Evolutionary conservation across 345 rosid species (phyloP), one percentile per base, ranked within the genome.

Genomic region (Salix caprea): DNA sequence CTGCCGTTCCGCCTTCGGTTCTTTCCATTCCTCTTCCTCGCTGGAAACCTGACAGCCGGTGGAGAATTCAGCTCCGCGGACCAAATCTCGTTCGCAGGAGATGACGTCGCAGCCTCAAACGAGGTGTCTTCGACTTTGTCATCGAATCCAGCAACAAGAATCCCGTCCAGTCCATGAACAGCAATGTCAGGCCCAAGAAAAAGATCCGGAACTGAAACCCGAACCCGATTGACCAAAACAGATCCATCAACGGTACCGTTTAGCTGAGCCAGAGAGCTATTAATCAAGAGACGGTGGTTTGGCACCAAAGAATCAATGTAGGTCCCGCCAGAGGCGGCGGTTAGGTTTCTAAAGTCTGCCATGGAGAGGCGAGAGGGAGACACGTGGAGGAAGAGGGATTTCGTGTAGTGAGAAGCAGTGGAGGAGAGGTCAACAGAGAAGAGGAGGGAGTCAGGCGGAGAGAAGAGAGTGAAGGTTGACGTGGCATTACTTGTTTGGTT

Each of bases 101-200:
- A 62, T 36, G 13, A 62, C 19, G 36, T 32, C 7, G 13, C 76
- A 4, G 69, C 56, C n/a, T 34, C 76, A 36, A 26, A 15, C 5
- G 42, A 12, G 24, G 44, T 36, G 14, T 32, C 75, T 11, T n/a
- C 9, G 5, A 16, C 6, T 34, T 26, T 42, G 2, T 50, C 54
- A 0, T 54, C 81, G 52, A 50, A n/a, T 39, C 65, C 70, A 16
- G 80, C 21, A 56, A 61, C 80, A 77, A 86, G 81, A 72, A 86
- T 79, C 32, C 85, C 84, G 6, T 77, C 80, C 21, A 84, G 74
- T 9, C 87, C 89, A 12, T 86, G 87, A 23, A 86, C 85, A 2
- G 79, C 77, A 23, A 83, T 77, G 30, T 50, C 58, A 6, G 80
- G 36, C 12, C 83, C 82, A 9, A 83, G 52, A 69, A 79, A 83